phyloP scores from a whole-genome alignment of 805 yeast genomes.

The Peterozyma toletana region DNA sequence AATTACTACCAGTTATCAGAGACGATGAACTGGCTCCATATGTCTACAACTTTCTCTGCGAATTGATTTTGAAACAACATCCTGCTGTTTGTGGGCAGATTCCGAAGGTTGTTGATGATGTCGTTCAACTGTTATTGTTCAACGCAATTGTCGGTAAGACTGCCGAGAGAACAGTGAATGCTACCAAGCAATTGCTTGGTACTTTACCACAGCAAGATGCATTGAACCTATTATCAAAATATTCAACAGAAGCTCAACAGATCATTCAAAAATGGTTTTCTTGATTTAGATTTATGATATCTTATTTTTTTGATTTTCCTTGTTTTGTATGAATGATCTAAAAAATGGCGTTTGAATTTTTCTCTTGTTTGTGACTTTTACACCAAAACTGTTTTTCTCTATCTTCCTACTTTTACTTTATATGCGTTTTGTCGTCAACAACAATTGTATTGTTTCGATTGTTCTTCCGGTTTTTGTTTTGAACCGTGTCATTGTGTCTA shows the following conservation, averaged over 20 bases:
- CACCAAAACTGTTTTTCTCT: too few relatives aligned
- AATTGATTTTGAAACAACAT: slow-evolving; percentile 63
- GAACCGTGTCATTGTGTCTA: too few relatives aligned
- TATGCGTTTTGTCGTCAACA: too few relatives aligned
- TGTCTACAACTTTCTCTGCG: slow-evolving; percentile 68
- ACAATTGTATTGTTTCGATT: too few relatives aligned
- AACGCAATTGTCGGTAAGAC: slow-evolving; percentile 61
- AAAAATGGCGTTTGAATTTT: background rate
- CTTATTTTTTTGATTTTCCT: background rate
- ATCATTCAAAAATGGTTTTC: slow-evolving; percentile 55
- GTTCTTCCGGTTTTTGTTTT: too few relatives aligned
- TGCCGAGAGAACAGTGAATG: slow-evolving; percentile 56
- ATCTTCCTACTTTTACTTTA: too few relatives aligned
- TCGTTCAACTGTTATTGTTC: slow-evolving; percentile 68
- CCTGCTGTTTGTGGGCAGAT: slow-evolving; percentile 46
- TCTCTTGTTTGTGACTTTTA: too few relatives aligned
- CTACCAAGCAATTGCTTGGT: slow-evolving; percentile 58
- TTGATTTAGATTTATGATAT: slow-evolving; percentile 9
- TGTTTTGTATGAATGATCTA: background rate
- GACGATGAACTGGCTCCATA: slow-evolving; percentile 88
- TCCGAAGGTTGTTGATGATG: slow-evolving; percentile 57
- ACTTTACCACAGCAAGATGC: slow-evolving; percentile 67
- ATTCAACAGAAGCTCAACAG: slow-evolving; percentile 54
- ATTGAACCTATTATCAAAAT: slow-evolving; percentile 50
- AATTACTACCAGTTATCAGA: slow-evolving; percentile 70